Base-by-base conservation (phyloP, 495 filamentous ascomycete genomes). In the Daldinia bambusicola region DNA sequence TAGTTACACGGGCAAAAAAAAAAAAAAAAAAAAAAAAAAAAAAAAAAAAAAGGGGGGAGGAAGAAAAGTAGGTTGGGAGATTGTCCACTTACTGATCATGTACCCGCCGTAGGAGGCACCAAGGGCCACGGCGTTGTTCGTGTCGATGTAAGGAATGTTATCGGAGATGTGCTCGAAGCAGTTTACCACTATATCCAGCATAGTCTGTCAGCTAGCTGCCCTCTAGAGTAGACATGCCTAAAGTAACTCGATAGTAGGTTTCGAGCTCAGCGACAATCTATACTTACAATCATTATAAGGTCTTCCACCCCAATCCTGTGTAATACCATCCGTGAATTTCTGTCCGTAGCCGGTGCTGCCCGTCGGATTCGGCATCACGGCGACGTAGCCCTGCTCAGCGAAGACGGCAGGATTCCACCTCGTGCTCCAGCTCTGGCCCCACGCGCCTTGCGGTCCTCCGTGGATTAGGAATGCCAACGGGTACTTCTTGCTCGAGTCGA, bases 401-500 rank as follows among this genome's bases (percentile, higher is more conserved):
- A 95, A 97, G 4, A 96, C 85, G 6, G 92, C 93, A 0, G 92
- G 93, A 68, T 98, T 98, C 94, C 94, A 97, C 14, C 94, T 84
- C 0, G 92, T 97, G 66, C 86, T 90, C 94, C 94, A 97, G 32
- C 86, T 80, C 74, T 97, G 92, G 6, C 83, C 85, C 93, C 93
- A 97, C 0, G 92, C 89, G 6, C 91, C 91, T 75, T 97, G 93
- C 0, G 94, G 94, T 0, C 94, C 94, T 56, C 94, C 94, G 69
- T 98, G 94, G 55, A 98, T 92, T 41, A 97, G 75, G 69, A 93
- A 93, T 1, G 90, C 89, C 36, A 98, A 80, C 0, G 93, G 94
- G 76, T 97, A 97, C 69, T 90, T 92, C 76, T 92, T 85, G 12
- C 80, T 80, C 6, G 86, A 78, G 74, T 93, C 86, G 75, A 95